phyloP scores from a whole-genome alignment of 1,139 yeast genomes.

The Yamadazyma diospyri region DNA sequence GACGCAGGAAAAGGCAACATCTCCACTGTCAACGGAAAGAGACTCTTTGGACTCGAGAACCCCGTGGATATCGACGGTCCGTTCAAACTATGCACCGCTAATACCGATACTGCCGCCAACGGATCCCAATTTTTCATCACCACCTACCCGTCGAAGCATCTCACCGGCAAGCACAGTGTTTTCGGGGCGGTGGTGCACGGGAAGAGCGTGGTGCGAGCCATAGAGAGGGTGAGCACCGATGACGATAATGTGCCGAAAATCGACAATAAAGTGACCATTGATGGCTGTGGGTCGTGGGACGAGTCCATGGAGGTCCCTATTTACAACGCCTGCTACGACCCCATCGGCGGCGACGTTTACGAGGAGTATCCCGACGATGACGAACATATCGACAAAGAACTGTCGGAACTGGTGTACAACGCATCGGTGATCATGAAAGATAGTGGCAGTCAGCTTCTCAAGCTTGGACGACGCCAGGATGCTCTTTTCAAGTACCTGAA shows the following conservation, averaged over 20 bases:
- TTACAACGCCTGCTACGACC: slow-evolving; percentile 57
- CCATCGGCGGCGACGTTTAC: slow-evolving; percentile 63
- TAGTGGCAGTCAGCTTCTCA: slow-evolving; percentile 60
- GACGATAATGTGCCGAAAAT: slow-evolving; percentile 36
- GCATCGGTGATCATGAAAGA: slow-evolving; percentile 58
- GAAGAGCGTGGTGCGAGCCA: slow-evolving; percentile 63
- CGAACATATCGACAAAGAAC: slow-evolving; percentile 52
- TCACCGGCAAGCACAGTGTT: slow-evolving; percentile 71
- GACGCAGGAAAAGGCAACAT: slow-evolving; percentile 51
- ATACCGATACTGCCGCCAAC: slow-evolving; percentile 51
- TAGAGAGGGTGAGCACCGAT: slow-evolving; percentile 51
- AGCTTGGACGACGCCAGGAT: slow-evolving; percentile 44
- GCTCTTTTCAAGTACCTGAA: slow-evolving; percentile 62
- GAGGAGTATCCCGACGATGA: slow-evolving; percentile 80
- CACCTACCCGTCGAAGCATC: slow-evolving; percentile 66
- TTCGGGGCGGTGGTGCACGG: slow-evolving; percentile 69
- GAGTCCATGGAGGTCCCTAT: slow-evolving; percentile 52
- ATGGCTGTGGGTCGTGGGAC: slow-evolving; percentile 65
- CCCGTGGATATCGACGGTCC: slow-evolving; percentile 42
- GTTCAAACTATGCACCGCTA: slow-evolving; percentile 69
- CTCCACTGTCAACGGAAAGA: slow-evolving; percentile 34
- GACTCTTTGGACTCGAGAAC: slow-evolving; percentile 62
- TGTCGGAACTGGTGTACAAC: slow-evolving; percentile 48
- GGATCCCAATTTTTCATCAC: slow-evolving; percentile 80
- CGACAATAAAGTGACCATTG: slow-evolving; percentile 43